Base-by-base conservation (phyloP, 108 stramenopile species). In the Pelagomonas calceolata region DNA sequence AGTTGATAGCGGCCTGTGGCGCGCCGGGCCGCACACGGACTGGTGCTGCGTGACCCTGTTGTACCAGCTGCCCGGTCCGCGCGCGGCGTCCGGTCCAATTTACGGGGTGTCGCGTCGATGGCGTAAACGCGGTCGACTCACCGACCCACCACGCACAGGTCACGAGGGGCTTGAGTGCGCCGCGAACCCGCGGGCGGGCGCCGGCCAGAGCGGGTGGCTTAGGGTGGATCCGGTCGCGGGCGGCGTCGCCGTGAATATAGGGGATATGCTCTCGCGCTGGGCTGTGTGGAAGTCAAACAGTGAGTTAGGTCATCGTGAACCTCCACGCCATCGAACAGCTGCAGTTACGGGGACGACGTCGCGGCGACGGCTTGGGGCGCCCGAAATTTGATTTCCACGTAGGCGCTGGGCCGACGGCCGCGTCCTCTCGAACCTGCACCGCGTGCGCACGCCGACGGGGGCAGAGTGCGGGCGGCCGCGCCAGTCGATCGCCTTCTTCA, bases 1-100 rank as follows among this genome's bases (percentile, higher is more conserved):
- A 4, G 32, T 21, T 30, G 70, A 63, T 17, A 18, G 30, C 26
- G 31, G 39, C 31, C 70, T 63, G 39, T 85, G 81, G 81, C 36
- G 84, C 34, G 81, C 81, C 16, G 84, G 84, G n/a, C 68, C 84
- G 0, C 84, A 85, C 68, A 83, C 85, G 14, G 85, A 83, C 68
- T 83, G 82, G 85, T 60, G 36, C 35, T 72, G 72, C 65, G 31
- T 85, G 36, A 85, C 85, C 21, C 69, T 85, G 31, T 63, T 85
- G 18, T 85, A 78, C 37, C 85, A 85, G 72, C 77, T 75, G 34
- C 31, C 44, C 4, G n/a, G n/a, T n/a, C n/a, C n/a, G n/a, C n/a
- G n/a, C n/a, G n/a, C n/a, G n/a, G n/a, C n/a, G n/a, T n/a, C n/a
- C n/a, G n/a, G n/a, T n/a, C n/a, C n/a, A n/a, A n/a, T n/a, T n/a